Percentiles rank a stretch among this genome's conserved stretches.
These are phyloP conservation scores for Platanus orientalis DNA, from an alignment of 164 flowering plant species.

Conservation along the genomic window DNA sequence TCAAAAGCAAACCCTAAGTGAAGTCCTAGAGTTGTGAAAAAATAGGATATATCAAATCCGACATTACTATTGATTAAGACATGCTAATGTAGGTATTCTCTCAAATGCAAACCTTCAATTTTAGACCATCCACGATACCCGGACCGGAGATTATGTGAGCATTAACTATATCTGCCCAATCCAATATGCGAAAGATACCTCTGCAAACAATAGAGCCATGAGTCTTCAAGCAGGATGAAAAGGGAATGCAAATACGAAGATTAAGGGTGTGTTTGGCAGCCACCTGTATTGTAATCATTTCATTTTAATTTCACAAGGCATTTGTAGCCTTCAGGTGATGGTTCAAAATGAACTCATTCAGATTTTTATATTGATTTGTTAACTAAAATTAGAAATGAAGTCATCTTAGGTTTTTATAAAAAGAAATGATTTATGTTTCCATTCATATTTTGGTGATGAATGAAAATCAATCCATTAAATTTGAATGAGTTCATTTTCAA, in stretches of 20 bases:
- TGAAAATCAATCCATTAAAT: no score
- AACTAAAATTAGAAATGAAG: no score
- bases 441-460: no score
- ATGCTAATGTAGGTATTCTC: neutral
- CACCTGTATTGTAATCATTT: no score
- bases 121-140: conserved; percentile 93
- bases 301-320: no score
- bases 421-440: no score
- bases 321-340: no score
- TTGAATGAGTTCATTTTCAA: no score
- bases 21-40: neutral
- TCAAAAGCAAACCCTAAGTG: neutral
- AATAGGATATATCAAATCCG: neutral
- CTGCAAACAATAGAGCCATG: conserved; percentile 38
- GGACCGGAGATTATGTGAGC: conserved; percentile 96
- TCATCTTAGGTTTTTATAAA: no score
- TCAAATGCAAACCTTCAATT: conserved; percentile 56
- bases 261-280: no score
- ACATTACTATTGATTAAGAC: neutral
- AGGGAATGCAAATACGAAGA: neutral
- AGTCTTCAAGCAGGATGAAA: neutral
- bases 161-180: conserved; percentile 96
- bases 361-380: no score
- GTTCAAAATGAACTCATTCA: no score
- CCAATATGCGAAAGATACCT: conserved; percentile 78